Evolutionary conservation across 257 asterid genomes (phyloP).

Genomic region (Solanum arcanum): DNA sequence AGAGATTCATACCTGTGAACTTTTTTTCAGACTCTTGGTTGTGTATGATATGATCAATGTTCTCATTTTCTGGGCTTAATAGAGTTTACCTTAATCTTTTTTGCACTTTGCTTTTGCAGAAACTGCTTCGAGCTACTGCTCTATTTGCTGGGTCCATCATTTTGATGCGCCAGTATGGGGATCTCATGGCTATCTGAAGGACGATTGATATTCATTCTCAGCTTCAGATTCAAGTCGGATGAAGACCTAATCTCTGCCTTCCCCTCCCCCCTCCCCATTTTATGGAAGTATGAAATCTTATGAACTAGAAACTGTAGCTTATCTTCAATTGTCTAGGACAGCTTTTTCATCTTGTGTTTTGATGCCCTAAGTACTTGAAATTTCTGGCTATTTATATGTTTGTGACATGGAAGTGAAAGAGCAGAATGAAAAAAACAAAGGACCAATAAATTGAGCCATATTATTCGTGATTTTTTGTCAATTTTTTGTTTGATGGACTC

Average conservation of each 20-base stretch:
- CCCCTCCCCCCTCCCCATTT: background rate
- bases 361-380: background rate
- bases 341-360: background rate
- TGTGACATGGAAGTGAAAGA: background rate
- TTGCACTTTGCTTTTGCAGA: slow-evolving; percentile 31
- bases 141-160: slow-evolving; percentile 77
- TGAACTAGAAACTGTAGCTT: background rate
- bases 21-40: background rate
- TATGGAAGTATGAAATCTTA: background rate
- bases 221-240: background rate
- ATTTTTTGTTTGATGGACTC: background rate
- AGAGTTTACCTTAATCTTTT: background rate
- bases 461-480: background rate
- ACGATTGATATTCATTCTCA: background rate
- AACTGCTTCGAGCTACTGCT: slow-evolving; percentile 65
- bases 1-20: background rate
- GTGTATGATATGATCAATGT: background rate
- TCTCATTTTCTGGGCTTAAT: background rate
- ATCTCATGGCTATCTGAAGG: slow-evolving; percentile 61
- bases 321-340: background rate
- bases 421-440: background rate
- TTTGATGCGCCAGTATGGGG: slow-evolving; percentile 78
- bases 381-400: background rate
- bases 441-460: background rate
- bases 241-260: background rate